Base-by-base conservation (phyloP, 306 rosid species). In the Dalbergia cultrata region DNA sequence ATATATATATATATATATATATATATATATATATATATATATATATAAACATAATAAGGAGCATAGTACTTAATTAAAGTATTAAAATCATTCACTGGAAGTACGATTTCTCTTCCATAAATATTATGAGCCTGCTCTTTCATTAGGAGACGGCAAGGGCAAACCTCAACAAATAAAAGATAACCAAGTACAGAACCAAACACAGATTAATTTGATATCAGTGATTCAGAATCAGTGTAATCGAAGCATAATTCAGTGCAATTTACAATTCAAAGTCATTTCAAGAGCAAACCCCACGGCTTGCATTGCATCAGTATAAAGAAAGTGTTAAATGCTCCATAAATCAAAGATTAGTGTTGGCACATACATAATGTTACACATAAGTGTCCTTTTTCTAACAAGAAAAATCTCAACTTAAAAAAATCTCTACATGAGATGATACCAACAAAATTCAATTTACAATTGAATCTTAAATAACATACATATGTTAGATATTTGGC, bases 281-380 rank as follows among this genome's bases (percentile, higher is more conserved):
- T n/a, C n/a, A n/a, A n/a, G n/a, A n/a, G n/a, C n/a, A n/a, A 74
- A 80, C 41, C n/a, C 34, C 3, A 54, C 10, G 0, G 26, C 14
- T 50, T 76, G 21, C n/a, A 67, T 35, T 77, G 44, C 75, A 21
- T 39, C 67, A 67, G 67, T 74, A 77, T 37, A 77, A 14, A 39
- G 33, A 39, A 17, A 53, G 19, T 56, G 31, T 37, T 50, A 67
- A 78, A 56, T 68, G 18, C 19, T 26, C 49, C 5, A 16, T 0
- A 67, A 77, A 78, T 21, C 37, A 39, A 14, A 77, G n/a, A 66
- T 13, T 64, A 47, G 72, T 49, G 74, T 1, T 77, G 66, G 12
- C 33, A 66, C 16, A 0, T 16, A 43, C 45, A 14, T 8, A 62
- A 13, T 59, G 10, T 74, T 13, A 49, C 6, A 65, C 66, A 22